These are phyloP conservation scores for Cladosporium sp. DNA, from an alignment of 2,329 filamentous ascomycete species.

Conservation along the genomic window DNA sequence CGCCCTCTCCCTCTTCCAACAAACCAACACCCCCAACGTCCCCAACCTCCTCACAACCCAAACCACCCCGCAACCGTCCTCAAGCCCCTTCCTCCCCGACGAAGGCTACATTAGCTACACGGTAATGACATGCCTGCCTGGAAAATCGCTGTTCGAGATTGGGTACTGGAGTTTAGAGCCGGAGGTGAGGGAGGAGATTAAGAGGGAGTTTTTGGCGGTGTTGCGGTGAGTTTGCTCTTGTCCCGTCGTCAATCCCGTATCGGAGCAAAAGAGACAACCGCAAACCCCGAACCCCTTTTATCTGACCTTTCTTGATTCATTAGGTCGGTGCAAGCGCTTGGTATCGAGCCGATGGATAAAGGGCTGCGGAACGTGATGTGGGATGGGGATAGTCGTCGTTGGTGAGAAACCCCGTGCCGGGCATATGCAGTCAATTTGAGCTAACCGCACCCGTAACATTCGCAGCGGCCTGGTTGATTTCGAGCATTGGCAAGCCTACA, in stretches of 20 bases:
- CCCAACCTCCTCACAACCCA: conserved; percentile 25
- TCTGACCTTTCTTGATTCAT: not conserved
- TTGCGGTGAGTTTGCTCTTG: conserved; percentile 22
- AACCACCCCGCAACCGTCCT: conserved; percentile 16
- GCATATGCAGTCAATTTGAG: too few relatives aligned
- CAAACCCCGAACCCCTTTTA: too few relatives aligned
- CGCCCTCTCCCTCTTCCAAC: conserved; percentile 23
- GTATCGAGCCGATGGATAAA: conserved; percentile 29
- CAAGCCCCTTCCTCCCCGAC: conserved; percentile 22
- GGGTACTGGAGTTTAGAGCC: conserved; percentile 27
- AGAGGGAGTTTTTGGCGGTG: conserved; percentile 20
- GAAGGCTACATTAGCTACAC: conserved; percentile 28
- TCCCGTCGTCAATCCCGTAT: too few relatives aligned
- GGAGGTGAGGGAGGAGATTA: conserved; percentile 19
- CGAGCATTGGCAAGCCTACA: conserved; percentile 23
- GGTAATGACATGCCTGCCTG: conserved; percentile 28
- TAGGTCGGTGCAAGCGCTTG: conserved; percentile 24
- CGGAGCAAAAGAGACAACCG: too few relatives aligned
- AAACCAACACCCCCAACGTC: conserved; percentile 16
- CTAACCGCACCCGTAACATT: too few relatives aligned
- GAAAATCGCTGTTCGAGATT: conserved; percentile 24
- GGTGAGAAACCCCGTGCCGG: too few relatives aligned
- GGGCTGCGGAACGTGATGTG: conserved; percentile 30
- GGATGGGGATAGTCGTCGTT: conserved; percentile 17
- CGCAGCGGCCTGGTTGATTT: conserved; percentile 30